Percentiles rank a stretch among this genome's conserved stretches.
Evolutionary conservation across 2,329 filamentous ascomycete species (phyloP).

Genomic region (Alternaria solani): DNA sequence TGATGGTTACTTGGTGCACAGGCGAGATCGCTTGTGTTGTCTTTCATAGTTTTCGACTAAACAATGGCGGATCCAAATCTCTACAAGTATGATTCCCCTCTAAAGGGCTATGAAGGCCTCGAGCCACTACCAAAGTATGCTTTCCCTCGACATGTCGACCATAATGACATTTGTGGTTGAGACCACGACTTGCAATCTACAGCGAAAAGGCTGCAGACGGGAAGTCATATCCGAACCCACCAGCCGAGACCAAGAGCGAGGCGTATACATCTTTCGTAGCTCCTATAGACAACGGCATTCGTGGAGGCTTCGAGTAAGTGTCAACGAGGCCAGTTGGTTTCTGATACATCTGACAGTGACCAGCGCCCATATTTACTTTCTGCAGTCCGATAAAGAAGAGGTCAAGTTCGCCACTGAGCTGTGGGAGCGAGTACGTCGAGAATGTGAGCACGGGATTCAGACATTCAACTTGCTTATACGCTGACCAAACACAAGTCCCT

Average conservation of each 20-base stretch:
- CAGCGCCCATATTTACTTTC: conserved; percentile 81
- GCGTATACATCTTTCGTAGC: conserved; percentile 75
- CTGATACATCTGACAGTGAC: background rate
- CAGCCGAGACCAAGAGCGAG: conserved; percentile 66
- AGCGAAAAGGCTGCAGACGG: conserved; percentile 73
- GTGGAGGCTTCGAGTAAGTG: conserved; percentile 75
- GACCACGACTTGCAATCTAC: conserved; percentile 12
- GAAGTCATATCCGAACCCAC: conserved; percentile 77
- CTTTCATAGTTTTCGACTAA: background rate
- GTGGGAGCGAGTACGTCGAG: conserved; percentile 78
- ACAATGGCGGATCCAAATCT: conserved; percentile 53
- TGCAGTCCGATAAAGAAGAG: conserved; percentile 68
- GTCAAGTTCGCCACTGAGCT: conserved; percentile 73
- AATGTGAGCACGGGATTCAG: conserved; percentile 66
- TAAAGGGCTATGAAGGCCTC: conserved; percentile 66
- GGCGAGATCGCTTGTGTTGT: background rate
- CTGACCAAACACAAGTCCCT: conserved; percentile 67
- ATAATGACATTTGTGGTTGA: background rate
- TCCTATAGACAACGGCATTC: conserved; percentile 70
- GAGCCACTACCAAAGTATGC: conserved; percentile 60
- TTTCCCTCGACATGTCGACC: background rate
- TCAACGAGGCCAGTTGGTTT: background rate
- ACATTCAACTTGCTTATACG: background rate
- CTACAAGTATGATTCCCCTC: conserved; percentile 64
- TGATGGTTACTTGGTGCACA: background rate